Evolutionary conservation across 306 rosid genomes (phyloP).

Genomic region (Fragaria ananassa): DNA sequence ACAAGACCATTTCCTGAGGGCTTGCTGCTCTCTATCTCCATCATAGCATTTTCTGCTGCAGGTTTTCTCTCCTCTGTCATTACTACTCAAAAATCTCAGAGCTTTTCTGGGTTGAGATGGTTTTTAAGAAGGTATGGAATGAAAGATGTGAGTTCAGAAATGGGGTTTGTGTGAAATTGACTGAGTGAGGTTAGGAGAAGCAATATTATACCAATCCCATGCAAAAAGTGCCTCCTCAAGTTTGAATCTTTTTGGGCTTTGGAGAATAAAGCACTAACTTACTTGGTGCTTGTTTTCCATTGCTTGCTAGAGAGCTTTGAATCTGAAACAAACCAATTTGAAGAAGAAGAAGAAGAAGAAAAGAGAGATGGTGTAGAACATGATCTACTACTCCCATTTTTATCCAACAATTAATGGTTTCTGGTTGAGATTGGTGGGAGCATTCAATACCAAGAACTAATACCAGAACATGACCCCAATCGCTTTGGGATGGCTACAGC

Average conservation of each 20-base stretch:
- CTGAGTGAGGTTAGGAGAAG: conserved; percentile 21
- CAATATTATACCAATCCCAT: conserved; percentile 28
- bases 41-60: conserved; percentile 24
- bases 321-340: conserved; percentile 6
- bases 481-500: neutral
- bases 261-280: neutral
- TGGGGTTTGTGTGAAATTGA: conserved; percentile 53
- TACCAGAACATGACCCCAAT: conserved; percentile 43
- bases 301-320: conserved; percentile 6
- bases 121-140: conserved; percentile 15
- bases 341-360: neutral
- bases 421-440: conserved; percentile 57
- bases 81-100: neutral
- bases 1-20: conserved; percentile 42
- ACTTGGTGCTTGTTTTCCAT: neutral
- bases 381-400: neutral
- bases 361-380: neutral
- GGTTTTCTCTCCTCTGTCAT: conserved; percentile 23
- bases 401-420: conserved; percentile 44
- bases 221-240: conserved; percentile 39
- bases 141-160: conserved; percentile 53
- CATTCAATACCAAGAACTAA: conserved; percentile 49
- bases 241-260: conserved; percentile 11
- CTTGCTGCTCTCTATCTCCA: conserved; percentile 77
- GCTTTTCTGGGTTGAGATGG: neutral